These are phyloP conservation scores for Pulveroboletus sp. DNA, from an alignment of 768 basidiomycete genomes.

Conservation along the genomic window DNA sequence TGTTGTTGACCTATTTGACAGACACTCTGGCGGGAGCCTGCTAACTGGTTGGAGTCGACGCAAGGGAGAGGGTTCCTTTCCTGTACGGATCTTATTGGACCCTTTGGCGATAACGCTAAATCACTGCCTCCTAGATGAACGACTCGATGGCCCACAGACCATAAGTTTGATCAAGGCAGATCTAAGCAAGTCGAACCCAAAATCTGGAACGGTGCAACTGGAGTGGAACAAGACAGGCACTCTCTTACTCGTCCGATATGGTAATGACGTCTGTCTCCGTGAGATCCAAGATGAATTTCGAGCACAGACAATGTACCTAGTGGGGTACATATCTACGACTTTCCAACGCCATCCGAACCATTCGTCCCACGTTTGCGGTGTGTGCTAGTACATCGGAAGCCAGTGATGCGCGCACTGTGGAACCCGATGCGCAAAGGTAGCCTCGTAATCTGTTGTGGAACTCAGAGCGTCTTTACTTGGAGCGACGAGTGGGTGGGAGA, in stretches of 20 bases:
- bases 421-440: constrained; percentile 78
- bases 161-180: constrained; percentile 50
- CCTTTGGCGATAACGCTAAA: background rate
- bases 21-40: constrained; percentile 84
- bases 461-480: constrained; percentile 69
- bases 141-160: constrained; percentile 51
- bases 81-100: constrained; percentile 44
- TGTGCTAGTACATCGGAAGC: constrained; percentile 60
- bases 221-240: constrained; percentile 80
- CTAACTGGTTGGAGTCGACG: constrained; percentile 78
- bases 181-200: constrained; percentile 57
- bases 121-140: constrained; percentile 48
- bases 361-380: constrained; percentile 60
- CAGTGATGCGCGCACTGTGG: constrained; percentile 70
- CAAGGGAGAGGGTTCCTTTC: constrained; percentile 84
- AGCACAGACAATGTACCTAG: constrained; percentile 56
- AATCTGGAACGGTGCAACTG: constrained; percentile 64
- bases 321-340: constrained; percentile 65
- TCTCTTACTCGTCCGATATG: constrained; percentile 68
- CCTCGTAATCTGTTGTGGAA: constrained; percentile 63
- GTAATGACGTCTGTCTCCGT: constrained; percentile 33
- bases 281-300: background rate
- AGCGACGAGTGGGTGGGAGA: constrained; percentile 76
- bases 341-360: constrained; percentile 55
- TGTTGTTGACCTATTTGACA: constrained; percentile 28